These are phyloP conservation scores for Naganishia vaughanmartiniae DNA, from an alignment of 768 basidiomycete genomes.

Conservation along the genomic window DNA sequence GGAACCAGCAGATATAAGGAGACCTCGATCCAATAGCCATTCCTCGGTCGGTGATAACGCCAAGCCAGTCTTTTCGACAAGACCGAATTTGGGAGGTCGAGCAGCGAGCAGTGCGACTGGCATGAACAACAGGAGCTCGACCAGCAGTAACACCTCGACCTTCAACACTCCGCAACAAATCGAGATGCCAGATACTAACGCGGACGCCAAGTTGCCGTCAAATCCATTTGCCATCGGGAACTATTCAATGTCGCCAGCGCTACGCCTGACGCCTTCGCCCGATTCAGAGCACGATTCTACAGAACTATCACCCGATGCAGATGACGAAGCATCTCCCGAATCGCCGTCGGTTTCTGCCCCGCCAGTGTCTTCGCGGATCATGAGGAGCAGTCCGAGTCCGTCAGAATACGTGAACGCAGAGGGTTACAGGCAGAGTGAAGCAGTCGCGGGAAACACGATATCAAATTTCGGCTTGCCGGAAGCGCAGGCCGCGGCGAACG, in stretches of 20 bases:
- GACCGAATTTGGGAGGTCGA: conserved; percentile 10
- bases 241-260: background rate
- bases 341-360: background rate
- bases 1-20: conserved; percentile 13
- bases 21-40: conserved; percentile 13
- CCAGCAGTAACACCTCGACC: background rate
- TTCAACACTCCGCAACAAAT: background rate
- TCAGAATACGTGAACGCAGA: background rate
- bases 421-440: background rate
- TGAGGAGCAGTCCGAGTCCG: background rate
- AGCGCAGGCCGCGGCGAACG: conserved; percentile 9
- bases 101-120: background rate
- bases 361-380: background rate
- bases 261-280: background rate
- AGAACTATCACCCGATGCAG: conserved; percentile 21
- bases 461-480: background rate
- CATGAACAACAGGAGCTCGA: background rate
- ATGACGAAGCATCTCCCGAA: conserved; percentile 24
- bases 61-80: background rate
- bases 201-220: background rate
- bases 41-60: background rate
- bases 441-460: background rate
- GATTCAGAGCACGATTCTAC: background rate
- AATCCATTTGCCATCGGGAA: background rate
- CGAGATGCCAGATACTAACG: background rate